These are phyloP conservation scores for Macadamia integrifolia DNA, from an alignment of 164 flowering plant species.

Conservation along the genomic window DNA sequence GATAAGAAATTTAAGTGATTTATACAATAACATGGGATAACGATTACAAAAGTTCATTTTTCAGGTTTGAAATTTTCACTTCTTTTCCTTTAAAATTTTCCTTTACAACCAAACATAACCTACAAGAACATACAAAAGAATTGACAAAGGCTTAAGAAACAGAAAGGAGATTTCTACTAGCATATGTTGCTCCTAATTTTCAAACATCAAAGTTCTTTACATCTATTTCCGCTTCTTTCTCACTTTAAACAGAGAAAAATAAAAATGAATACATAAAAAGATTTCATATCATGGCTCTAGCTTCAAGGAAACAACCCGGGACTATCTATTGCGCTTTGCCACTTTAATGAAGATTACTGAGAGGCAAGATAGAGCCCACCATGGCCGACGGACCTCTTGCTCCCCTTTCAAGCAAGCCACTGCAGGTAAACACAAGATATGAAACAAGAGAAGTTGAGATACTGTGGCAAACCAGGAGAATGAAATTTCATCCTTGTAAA, in stretches of 20 bases:
- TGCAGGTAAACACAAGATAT: constrained; percentile 21
- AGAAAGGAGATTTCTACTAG: constrained; percentile 5
- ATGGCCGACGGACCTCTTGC: constrained; percentile 86
- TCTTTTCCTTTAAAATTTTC: no score
- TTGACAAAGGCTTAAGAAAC: not conserved
- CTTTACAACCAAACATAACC: no score
- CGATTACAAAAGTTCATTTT: no score
- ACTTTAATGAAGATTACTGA: constrained; percentile 63
- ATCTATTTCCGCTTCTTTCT: not conserved
- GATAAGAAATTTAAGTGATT: no score
- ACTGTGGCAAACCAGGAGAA: no score
- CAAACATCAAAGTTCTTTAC: constrained; percentile 4
- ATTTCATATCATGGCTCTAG: constrained; percentile 62
- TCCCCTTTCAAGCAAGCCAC: constrained; percentile 98
- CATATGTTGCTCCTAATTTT: constrained; percentile 4
- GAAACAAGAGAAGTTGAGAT: not conserved
- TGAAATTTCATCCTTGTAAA: no score
- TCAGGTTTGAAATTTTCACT: no score
- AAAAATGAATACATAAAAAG: constrained; percentile 8
- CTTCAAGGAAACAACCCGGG: constrained; percentile 89
- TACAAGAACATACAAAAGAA: not conserved
- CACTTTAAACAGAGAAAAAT: not conserved
- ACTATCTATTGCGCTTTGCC: constrained; percentile 86
- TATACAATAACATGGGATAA: no score
- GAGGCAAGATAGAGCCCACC: constrained; percentile 98